Evolutionary conservation across 306 rosid species (phyloP), one percentile per base, ranked within the genome.

Genomic region (Vachellia collinsii): DNA sequence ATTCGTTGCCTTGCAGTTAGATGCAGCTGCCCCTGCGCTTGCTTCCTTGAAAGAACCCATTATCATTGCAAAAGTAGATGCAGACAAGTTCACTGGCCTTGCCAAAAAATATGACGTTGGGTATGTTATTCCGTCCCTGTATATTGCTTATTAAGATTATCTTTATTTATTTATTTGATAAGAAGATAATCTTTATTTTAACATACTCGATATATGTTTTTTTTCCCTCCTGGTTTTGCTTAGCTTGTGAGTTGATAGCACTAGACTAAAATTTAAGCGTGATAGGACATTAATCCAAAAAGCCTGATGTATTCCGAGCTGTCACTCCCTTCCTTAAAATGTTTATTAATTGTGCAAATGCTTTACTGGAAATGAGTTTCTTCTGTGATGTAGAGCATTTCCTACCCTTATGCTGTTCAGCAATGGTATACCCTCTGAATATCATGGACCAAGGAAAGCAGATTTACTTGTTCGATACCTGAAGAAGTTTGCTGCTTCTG

Each of bases 371-470:
- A 51, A 73, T 54, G 82, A 74, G 22, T 37, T 42, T 67, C 46
- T 76, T 83, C 10, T 70, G 65, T 81, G 63, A 58, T 88, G 89
- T 75, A 95, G 99, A 83, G 99, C 82, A 20, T 95, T 53, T 88
- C 99, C 98, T 71, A 85, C 94, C 47, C 83, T 94, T 56, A 86
- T 88, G 91, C 81, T 94, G 71, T 92, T 94, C 84, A 84, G 86
- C 83, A 91, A 92, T 74, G 99, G 99, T 0, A 38, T 90, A 68
- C 97, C 98, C 17, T 48, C 82, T 5, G 98, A 93, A 14, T 96
- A 93, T 75, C 80, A 79, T 43, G 99, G 99, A 59, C 99, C 99
- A 61, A 92, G 98, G 89, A 89, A 96, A 82, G 97, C 97, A 23
- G 98, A 90, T 50, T 79, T 84, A 43, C 93, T 96, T 41, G 98